phyloP scores from a whole-genome alignment of 179 eudicot species.

The Spinacia oleracea region DNA sequence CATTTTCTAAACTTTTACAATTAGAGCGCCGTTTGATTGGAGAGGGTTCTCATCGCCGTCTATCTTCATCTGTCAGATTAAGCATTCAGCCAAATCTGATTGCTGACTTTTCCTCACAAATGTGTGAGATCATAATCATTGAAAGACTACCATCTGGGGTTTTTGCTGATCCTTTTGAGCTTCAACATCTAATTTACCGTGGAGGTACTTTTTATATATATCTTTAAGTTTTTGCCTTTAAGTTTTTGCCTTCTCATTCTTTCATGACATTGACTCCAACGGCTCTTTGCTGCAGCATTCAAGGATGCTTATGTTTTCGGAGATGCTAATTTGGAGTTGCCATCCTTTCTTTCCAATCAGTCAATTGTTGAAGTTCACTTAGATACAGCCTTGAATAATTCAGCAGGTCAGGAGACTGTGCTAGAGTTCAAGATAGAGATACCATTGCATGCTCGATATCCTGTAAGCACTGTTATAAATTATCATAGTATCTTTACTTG shows the following conservation, averaged over 20 bases:
- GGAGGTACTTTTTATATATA: constrained; percentile 50
- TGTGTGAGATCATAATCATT: constrained; percentile 57
- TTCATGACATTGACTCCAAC: background rate
- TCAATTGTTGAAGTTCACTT: constrained; percentile 81
- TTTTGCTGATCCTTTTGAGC: constrained; percentile 96
- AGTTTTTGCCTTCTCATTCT: background rate
- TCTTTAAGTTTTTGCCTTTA: constrained; percentile 6
- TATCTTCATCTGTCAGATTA: constrained; percentile 53
- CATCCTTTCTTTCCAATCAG: constrained; percentile 70
- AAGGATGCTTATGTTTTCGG: constrained; percentile 77
- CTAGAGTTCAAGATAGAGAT: constrained; percentile 49
- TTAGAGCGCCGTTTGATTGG: constrained; percentile 58
- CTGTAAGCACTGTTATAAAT: constrained; percentile 42
- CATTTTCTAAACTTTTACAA: constrained; percentile 32
- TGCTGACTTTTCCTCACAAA: constrained; percentile 29
- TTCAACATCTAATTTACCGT: constrained; percentile 66
- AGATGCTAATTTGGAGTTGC: constrained; percentile 87
- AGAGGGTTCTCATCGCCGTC: constrained; percentile 88
- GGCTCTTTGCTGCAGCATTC: constrained; percentile 46
- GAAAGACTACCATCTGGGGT: constrained; percentile 85
- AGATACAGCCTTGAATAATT: constrained; percentile 36
- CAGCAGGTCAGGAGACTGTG: constrained; percentile 30
- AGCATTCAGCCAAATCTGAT: constrained; percentile 30
- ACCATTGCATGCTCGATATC: constrained; percentile 85
- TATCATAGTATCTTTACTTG: background rate